phyloP scores from a whole-genome alignment of 2,329 filamentous ascomycete genomes.

The Fusarium annulatum region DNA sequence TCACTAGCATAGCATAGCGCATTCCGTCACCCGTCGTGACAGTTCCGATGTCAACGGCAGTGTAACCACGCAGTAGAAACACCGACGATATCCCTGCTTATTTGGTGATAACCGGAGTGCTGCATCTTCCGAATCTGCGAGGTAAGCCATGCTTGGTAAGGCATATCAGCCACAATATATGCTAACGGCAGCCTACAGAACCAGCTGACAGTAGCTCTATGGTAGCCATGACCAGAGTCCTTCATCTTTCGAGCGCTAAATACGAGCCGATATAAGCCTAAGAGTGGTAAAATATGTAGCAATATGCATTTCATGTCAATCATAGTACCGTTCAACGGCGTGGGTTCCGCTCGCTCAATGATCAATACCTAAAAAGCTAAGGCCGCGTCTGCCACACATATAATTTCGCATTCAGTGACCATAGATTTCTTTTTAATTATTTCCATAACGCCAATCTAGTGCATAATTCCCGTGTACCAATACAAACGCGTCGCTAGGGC shows the following conservation, averaged over 20 bases:
- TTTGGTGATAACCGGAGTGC: neutral
- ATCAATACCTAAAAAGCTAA: neutral
- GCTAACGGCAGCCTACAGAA: neutral
- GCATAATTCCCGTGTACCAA: neutral
- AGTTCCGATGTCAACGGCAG: constrained; percentile 15
- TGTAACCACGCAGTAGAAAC: constrained; percentile 9
- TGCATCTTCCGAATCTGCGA: neutral
- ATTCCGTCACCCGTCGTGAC: constrained; percentile 2
- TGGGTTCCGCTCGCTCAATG: neutral
- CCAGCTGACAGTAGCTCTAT: neutral
- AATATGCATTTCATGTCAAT: neutral
- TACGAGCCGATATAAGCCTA: neutral
- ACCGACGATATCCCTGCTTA: constrained; percentile 21
- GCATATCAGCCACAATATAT: neutral
- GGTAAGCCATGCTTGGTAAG: neutral
- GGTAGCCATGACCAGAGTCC: neutral
- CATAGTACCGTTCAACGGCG: neutral
- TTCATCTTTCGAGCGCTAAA: neutral
- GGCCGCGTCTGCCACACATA: neutral
- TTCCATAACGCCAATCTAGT: neutral
- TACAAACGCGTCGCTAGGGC: neutral
- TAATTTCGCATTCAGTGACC: neutral
- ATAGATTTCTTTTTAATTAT: neutral
- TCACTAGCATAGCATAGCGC: neutral
- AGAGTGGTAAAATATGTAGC: neutral